Base-by-base conservation (phyloP, 768 basidiomycete species). In the Inosperma sp. region DNA sequence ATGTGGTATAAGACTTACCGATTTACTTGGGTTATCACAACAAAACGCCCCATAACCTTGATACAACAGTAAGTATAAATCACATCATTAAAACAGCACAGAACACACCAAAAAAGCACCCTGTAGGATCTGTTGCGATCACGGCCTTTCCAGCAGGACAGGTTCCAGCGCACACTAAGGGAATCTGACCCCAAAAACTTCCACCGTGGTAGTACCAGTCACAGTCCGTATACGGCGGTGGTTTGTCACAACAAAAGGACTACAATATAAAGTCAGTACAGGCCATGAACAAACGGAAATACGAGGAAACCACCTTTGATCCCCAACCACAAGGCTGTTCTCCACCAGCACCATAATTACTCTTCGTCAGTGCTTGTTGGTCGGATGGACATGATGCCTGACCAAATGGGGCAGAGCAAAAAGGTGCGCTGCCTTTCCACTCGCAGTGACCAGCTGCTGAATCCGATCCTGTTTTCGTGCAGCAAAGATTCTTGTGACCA, bases 401-500 rank as follows among this genome's bases (percentile, higher is more conserved):
- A 22, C 19, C 29, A n/a, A 31, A 30, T 12, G 7, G 8, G 1
- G 2, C 19, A 1, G 43, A 9, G 10, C 43, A 44, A 9, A 45
- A 31, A 5, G 43, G 43, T 16, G 43, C 17, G 2, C 10, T 31
- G 2, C 43, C 43, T 22, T 31, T 19, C 43, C 43, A 45, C 5
- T 45, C 1, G 13, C 30, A 45, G 7, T 5, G 43, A 22, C 30
- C 21, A 2, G 19, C 30, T 19, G 29, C 43, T 2, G 29, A 14
- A 31, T 21, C 5, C 2, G 43, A 45, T 22, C 13, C 43, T 1
- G 30, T 45, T 31, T 45, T 45, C 30, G 29, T 45, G 29, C 43
- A 45, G 43, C 43, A 45, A 19, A 45, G 43, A 3, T 8, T n/a
- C 29, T 45, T 45, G 17, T 31, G 43, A n/a, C 43, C 30, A 16